phyloP scores from a whole-genome alignment of 148 eudicot species.

The Rhododendron williamsianum region DNA sequence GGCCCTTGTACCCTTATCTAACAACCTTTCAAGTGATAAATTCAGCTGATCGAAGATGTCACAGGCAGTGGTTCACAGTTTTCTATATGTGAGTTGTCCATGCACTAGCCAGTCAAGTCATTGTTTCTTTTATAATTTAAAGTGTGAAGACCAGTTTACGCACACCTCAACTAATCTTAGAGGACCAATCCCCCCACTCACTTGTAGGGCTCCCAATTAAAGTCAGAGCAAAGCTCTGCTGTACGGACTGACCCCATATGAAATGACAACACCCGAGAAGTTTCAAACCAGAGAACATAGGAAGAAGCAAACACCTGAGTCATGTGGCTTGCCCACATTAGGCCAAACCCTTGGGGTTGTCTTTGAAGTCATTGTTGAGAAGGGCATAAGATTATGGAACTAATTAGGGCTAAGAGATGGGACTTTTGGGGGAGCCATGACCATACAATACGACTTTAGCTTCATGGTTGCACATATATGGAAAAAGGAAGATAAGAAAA shows the following conservation, averaged over 20 bases:
- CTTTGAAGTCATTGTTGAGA: neutral
- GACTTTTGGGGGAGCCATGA: constrained; percentile 17
- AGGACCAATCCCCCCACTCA: too few relatives aligned
- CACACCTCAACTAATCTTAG: neutral
- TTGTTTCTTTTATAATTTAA: too few relatives aligned
- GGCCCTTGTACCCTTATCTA: neutral
- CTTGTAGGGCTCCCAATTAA: neutral
- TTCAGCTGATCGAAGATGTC: neutral
- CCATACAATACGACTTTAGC: constrained; percentile 21
- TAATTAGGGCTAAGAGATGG: constrained; percentile 9
- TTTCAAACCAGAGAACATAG: too few relatives aligned
- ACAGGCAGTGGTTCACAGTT: neutral
- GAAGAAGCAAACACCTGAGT: too few relatives aligned
- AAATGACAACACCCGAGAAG: too few relatives aligned
- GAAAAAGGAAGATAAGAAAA: neutral
- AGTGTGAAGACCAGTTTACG: too few relatives aligned
- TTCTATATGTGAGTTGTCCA: neutral
- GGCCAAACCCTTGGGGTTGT: too few relatives aligned
- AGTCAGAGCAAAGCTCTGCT: neutral
- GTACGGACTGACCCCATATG: neutral
- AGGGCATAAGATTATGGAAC: neutral
- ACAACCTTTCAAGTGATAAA: neutral
- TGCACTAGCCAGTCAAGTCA: neutral
- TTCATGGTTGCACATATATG: neutral
- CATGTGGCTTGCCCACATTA: too few relatives aligned